Evolutionary conservation across 768 basidiomycete species (phyloP), one percentile per base, ranked within the genome.

Genomic region (Auriscalpium microsporum): DNA sequence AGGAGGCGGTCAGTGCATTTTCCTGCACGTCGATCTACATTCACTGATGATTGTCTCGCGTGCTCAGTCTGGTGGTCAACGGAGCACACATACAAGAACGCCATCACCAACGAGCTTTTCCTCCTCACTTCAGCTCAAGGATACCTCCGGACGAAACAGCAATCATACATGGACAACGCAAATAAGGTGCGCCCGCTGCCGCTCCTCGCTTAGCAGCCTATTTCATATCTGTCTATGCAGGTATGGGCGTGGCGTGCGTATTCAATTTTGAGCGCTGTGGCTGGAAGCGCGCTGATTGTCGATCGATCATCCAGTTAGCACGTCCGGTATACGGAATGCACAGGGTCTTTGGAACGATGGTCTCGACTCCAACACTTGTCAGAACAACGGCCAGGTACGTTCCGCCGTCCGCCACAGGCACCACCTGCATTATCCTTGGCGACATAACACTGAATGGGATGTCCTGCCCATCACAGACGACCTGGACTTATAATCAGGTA

Each of bases 401-500:
- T 38, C 13, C 37, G 14, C 2, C 0, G 8, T 10, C 8, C 19
- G 17, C 13, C 28, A 14, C n/a, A 21, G 34, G 7, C 10, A 33
- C 11, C 52, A 51, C 35, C 11, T 37, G 45, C 23, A 48, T 23
- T n/a, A 21, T 21, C 21, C 14, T 36, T 28, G 45, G 23, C 21
- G 21, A 21, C 21, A 21, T 21, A 21, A 21, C 3, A 21, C 13
- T 40, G 51, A 55, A 47, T 35, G 33, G 45, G 16, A 53, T 23
- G 48, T 4, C 5, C 14, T n/a, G 21, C 8, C 28, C 5, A 28
- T 28, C 28, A 16, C 56, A 79, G 76, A 81, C 79, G 4, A 74
- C 79, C 2, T 81, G 81, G 81, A 80, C 76, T 0, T 82, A 82
- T 62, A 81, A 82, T 58, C 80, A 81, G 62, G 79, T 77, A 56